Base-by-base conservation (phyloP, 2,329 filamentous ascomycete genomes). In the Aspergillus costaricaensis region DNA sequence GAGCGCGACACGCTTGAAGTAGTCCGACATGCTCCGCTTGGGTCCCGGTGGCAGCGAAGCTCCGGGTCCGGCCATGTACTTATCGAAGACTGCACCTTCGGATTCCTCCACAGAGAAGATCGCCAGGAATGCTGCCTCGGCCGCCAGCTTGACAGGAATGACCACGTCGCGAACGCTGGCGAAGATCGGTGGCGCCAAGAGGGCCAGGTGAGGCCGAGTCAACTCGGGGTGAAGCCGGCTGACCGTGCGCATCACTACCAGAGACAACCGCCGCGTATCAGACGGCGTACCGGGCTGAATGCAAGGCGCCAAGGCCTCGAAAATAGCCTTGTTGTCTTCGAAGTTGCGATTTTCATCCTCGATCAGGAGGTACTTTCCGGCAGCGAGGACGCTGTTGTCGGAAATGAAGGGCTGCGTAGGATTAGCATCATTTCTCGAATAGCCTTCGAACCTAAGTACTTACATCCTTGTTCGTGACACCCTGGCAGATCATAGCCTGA, bases 141-240 rank as follows among this genome's bases (percentile, higher is more conserved):
- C 94, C 0, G 94, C 90, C 27, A 99, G 83, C 78, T 99, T 99
- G 72, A 99, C 89, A 0, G 96, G 96, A 64, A 99, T 98, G 5
- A 98, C 88, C 9, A 88, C 83, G 75, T 99, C 95, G 60, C 96
- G 88, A 27, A 99, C 95, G 56, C 91, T 90, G 44, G 91, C 88
- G 75, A 99, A 99, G 48, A 98, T 85, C 1, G 92, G 88, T 1
- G 89, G 88, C 1, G 91, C 89, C n/a, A 99, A 84, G 2, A 92
- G 79, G 9, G 87, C 80, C 51, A 98, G 83, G 73, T 97, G 92
- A 14, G 93, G 91, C 27, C 91, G 87, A 39, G 94, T 86, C 70
- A 95, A 81, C 55, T 95, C 91, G 71, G 90, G 88, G 73, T 95
- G 87, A 48, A 88, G 83, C 59, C 95, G 88, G 62, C 89, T 89